A percentile compares a stretch with the other conserved stretches of the same genome.
phyloP scores from a whole-genome alignment of 1,284 basidiomycete genomes.

The Moniliophthora roreri region DNA sequence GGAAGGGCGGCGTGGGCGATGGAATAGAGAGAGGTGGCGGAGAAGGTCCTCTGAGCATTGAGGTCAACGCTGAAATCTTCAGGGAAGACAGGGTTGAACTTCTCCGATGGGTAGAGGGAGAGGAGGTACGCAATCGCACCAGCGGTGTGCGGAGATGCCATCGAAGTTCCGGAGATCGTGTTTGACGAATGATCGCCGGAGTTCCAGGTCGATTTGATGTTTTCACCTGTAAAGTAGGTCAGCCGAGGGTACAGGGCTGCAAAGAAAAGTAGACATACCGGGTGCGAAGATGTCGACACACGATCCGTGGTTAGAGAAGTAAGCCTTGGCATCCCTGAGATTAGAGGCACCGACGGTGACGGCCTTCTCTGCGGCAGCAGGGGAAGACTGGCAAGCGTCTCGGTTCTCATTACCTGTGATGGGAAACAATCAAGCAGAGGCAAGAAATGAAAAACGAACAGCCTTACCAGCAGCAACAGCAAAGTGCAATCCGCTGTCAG shows the following conservation, averaged over 20 bases:
- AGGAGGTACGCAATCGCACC: slow-evolving; percentile 85
- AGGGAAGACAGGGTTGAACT: slow-evolving; percentile 53
- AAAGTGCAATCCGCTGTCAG: slow-evolving; percentile 87
- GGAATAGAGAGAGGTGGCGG: slow-evolving; percentile 44
- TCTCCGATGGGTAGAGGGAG: slow-evolving; percentile 69
- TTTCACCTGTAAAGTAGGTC: slow-evolving; percentile 46
- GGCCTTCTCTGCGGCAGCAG: slow-evolving; percentile 72
- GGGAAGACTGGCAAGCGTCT: slow-evolving; percentile 82
- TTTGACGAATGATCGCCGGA: slow-evolving; percentile 52
- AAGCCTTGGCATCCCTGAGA: slow-evolving; percentile 80
- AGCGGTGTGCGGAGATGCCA: slow-evolving; percentile 70
- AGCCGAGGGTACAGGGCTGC: slow-evolving; percentile 10
- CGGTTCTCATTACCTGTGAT: slow-evolving; percentile 63
- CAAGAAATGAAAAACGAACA: background rate
- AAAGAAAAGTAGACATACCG: slow-evolving; percentile 37
- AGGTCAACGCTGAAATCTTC: slow-evolving; percentile 25
- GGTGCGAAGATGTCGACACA: slow-evolving; percentile 87
- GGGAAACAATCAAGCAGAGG: slow-evolving; percentile 7
- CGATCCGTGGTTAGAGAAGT: slow-evolving; percentile 81
- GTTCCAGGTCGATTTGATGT: slow-evolving; percentile 81
- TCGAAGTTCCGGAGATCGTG: slow-evolving; percentile 75
- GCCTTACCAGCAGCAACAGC: slow-evolving; percentile 89
- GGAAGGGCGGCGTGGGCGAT: slow-evolving; percentile 58
- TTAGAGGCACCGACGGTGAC: slow-evolving; percentile 89
- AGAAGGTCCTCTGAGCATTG: slow-evolving; percentile 25